Base-by-base conservation (phyloP, 768 basidiomycete species). In the Boletus patriciae region DNA sequence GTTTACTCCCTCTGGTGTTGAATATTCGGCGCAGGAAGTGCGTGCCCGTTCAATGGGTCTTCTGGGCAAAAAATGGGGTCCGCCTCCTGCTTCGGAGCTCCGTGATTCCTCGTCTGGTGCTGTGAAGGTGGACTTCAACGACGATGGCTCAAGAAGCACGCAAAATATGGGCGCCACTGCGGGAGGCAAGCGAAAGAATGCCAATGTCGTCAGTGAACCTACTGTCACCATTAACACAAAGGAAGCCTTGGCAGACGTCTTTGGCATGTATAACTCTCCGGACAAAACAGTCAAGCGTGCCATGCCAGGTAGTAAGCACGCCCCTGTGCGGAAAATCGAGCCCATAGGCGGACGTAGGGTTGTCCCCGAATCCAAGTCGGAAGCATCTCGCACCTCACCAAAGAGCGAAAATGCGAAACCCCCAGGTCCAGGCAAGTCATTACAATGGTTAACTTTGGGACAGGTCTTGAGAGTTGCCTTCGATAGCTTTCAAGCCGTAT, bases 161-260 rank as follows among this genome's bases (percentile, higher is more conserved):
- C 78, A 75, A 37, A 75, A 74, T 34, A 70, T 71, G 63, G 73
- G 74, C 52, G 71, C 68, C 11, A 61, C 60, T n/a, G 52, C 60
- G 0, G 63, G 65, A 18, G 63, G 67, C 50, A 76, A 74, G 27
- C 75, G 83, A 52, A 82, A 76, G 73, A 80, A 78, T 57, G 62
- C 80, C 33, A 63, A 41, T 18, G 67, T 76, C 40, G 68, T 75
- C 55, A 73, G 71, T 16, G 91, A 93, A 69, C 90, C 91, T 5
- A 93, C 92, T 0, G 87, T 98, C 7, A 99, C 97, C 1, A 93
- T 98, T 64, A 97, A 97, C 70, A 99, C 97, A 29, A 95, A 94
- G 70, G 92, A 93, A 60, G 97, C 97, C 4, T 79, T 97, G 34
- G 90, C 85, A 13, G 94, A 98, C 66, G 93, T 98, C 41, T 94